These are phyloP conservation scores for Epichloe sp. DNA, from an alignment of 2,329 filamentous ascomycete species.

Conservation along the genomic window DNA sequence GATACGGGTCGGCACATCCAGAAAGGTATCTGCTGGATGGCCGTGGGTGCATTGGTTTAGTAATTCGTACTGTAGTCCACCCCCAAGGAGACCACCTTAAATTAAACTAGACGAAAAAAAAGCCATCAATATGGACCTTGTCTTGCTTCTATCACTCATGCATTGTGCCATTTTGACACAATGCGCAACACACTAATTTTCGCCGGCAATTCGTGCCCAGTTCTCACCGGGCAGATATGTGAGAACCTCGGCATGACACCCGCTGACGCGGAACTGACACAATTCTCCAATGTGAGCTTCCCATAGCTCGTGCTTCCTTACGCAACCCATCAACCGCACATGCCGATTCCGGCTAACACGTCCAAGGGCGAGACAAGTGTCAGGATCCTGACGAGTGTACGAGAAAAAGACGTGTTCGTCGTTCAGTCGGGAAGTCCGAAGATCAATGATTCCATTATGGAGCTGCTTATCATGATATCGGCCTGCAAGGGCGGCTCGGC, in stretches of 20 bases:
- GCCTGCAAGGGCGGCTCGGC: constrained; percentile 96
- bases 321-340: background rate
- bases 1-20: too few species aligned
- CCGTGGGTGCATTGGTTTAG: too few species aligned
- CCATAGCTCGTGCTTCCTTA: constrained; percentile 10
- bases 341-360: constrained; percentile 10
- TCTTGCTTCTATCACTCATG: constrained; percentile 9
- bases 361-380: constrained; percentile 55
- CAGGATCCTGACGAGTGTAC: constrained; percentile 60
- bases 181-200: constrained; percentile 59
- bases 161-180: constrained; percentile 10
- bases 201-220: constrained; percentile 53
- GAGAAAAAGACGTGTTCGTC: constrained; percentile 98
- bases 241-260: constrained; percentile 53
- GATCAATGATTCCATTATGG: constrained; percentile 99
- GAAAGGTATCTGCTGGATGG: too few species aligned
- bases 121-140: constrained; percentile 9
- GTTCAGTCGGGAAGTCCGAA: constrained; percentile 90
- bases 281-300: constrained; percentile 55
- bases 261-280: constrained; percentile 51
- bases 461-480: constrained; percentile 97
- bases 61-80: background rate
- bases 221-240: constrained; percentile 52
- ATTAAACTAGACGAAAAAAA: constrained; percentile 1
- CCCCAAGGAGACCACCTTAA: background rate